A percentile compares a stretch with the other conserved stretches of the same genome.
Conservation (phyloP, 139 green algal species). For the Volvox africanus region DNA sequence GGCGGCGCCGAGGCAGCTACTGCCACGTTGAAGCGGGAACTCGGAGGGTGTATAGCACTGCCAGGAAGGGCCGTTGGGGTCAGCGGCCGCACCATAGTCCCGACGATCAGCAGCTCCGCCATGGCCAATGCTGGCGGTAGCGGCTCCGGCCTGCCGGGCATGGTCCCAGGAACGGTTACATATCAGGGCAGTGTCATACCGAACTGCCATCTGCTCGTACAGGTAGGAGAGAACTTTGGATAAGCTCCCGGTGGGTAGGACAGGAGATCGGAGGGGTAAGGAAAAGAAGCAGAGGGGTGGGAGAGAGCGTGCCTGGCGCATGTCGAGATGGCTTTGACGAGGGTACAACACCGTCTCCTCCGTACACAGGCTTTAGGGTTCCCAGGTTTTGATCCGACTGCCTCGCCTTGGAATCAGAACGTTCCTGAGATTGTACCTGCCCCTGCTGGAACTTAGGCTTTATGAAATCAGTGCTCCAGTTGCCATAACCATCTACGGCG, state of each 20-base stretch:
- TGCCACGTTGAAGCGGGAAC: background rate
- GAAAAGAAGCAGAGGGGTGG: too few species aligned
- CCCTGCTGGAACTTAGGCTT: too few species aligned
- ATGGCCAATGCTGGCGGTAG: background rate
- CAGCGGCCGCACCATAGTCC: background rate
- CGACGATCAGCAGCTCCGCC: background rate
- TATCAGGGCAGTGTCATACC: background rate
- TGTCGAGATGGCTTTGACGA: too few species aligned
- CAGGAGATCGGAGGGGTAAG: background rate
- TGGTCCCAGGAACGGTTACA: background rate
- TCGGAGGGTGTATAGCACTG: background rate
- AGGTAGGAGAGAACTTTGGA: slow-evolving; percentile 5
- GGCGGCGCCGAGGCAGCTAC: background rate
- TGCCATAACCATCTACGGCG: too few species aligned
- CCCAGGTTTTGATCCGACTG: too few species aligned
- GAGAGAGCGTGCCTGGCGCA: too few species aligned
- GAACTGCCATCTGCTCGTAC: slow-evolving; percentile 21
- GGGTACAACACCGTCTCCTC: too few species aligned
- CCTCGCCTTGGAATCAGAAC: too few species aligned
- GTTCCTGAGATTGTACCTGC: too few species aligned
- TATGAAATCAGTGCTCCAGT: too few species aligned
- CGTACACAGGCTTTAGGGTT: too few species aligned
- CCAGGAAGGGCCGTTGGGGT: background rate
- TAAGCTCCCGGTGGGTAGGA: background rate
- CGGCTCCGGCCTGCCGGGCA: background rate